Percentiles rank a stretch among this genome's conserved stretches.
Evolutionary conservation across 805 yeast species (phyloP).

Genomic region (Yamadazyma paraphyllophila): DNA sequence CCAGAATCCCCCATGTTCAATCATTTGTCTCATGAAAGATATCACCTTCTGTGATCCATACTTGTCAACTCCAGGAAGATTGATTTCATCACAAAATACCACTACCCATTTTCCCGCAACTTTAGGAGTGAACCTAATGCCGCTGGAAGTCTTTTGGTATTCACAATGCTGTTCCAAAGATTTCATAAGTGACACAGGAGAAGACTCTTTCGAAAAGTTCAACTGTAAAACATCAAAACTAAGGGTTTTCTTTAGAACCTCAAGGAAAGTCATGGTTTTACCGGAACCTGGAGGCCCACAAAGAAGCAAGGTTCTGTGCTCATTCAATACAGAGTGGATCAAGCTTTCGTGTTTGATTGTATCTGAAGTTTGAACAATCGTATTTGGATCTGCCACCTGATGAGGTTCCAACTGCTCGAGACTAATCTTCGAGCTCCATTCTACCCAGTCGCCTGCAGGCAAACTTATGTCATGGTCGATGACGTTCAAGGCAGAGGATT

Average conservation of each 20-base stretch:
- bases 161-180: constrained; percentile 73
- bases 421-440: constrained; percentile 31
- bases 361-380: constrained; percentile 77
- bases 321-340: constrained; percentile 53
- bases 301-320: constrained; percentile 60
- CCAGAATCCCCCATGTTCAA: constrained; percentile 81
- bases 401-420: constrained; percentile 51
- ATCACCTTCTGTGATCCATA: constrained; percentile 75
- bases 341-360: constrained; percentile 66
- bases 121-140: constrained; percentile 56
- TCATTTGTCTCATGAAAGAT: constrained; percentile 68
- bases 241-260: constrained; percentile 59
- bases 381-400: constrained; percentile 57
- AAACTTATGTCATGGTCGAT: constrained; percentile 9
- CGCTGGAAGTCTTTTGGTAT: constrained; percentile 51
- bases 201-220: constrained; percentile 81
- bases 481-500: neutral
- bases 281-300: constrained; percentile 99
- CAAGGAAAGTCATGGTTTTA: constrained; percentile 84
- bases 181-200: constrained; percentile 57
- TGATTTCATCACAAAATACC: constrained; percentile 88
- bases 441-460: constrained; percentile 12
- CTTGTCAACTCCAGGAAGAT: constrained; percentile 68
- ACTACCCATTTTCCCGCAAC: constrained; percentile 68
- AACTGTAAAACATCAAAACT: constrained; percentile 61